These are phyloP conservation scores for Pseudogymnoascus sp. DNA, from an alignment of 2,329 filamentous ascomycete genomes.

Conservation along the genomic window DNA sequence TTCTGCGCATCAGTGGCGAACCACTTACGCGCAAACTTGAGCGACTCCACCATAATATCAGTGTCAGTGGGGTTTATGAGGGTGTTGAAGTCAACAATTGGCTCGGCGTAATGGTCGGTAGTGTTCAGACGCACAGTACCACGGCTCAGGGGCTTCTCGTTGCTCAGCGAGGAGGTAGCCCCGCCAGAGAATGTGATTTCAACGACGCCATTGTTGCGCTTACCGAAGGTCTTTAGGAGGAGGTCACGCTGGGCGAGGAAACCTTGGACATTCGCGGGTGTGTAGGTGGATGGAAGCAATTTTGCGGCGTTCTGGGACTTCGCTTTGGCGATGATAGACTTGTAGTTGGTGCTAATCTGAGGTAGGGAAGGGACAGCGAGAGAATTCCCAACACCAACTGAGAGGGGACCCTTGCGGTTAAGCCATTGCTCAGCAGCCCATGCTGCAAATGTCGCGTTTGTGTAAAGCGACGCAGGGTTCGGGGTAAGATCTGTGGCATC, in stretches of 20 bases:
- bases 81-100: slow-evolving; percentile 31
- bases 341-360: slow-evolving; percentile 21
- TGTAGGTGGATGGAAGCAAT: slow-evolving; percentile 16
- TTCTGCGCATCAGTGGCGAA: slow-evolving; percentile 20
- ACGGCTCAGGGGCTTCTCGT: slow-evolving; percentile 31
- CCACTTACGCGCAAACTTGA: slow-evolving; percentile 23
- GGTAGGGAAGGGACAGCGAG: slow-evolving; percentile 26
- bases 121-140: slow-evolving; percentile 29
- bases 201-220: slow-evolving; percentile 24
- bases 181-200: slow-evolving; percentile 27
- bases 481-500: slow-evolving; percentile 11
- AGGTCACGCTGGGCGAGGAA: slow-evolving; percentile 21
- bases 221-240: slow-evolving; percentile 20
- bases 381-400: slow-evolving; percentile 26
- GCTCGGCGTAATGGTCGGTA: slow-evolving; percentile 22
- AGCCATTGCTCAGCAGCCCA: slow-evolving; percentile 28
- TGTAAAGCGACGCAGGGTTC: slow-evolving; percentile 20
- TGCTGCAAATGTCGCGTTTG: slow-evolving; percentile 28
- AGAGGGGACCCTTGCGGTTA: slow-evolving; percentile 31
- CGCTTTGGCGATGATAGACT: slow-evolving; percentile 22
- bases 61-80: slow-evolving; percentile 32
- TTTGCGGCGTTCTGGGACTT: slow-evolving; percentile 22
- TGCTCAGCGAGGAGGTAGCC: slow-evolving; percentile 21
- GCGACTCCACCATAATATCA: slow-evolving; percentile 28
- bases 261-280: slow-evolving; percentile 16